Base-by-base conservation (phyloP, 768 basidiomycete species). In the Pulveroboletus frians region DNA sequence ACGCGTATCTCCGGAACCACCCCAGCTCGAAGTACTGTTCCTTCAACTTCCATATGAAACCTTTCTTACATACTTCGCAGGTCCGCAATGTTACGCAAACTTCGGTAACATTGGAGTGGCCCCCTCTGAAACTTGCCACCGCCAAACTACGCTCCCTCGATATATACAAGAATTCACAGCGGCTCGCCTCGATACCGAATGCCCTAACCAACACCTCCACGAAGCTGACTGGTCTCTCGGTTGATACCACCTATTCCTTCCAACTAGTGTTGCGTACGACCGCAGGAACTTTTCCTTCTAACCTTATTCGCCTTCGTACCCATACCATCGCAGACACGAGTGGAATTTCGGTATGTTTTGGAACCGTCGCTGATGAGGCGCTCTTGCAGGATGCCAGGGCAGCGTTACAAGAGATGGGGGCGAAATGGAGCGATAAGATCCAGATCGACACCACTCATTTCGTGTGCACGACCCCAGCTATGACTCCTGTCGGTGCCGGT, bases 391-490 rank as follows among this genome's bases (percentile, higher is more conserved):
- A 92, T 53, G 84, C 87, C 29, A 91, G 90, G 66, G 65, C 80
- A 47, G 90, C 92, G 8, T 69, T 99, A 46, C 65, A 76, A 39
- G 84, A 88, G 59, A 96, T 98, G 88, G 79, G 77, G 36, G 95
- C 91, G 0, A 86, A 86, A 56, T 93, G 87, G 85, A 89, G 84
- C 60, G 87, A 94, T 56, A 87, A 83, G 61, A 93, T 99, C 35
- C 90, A 94, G 71, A 94, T 98, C 50, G 95, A 99, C 63, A 98
- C 95, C 9, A 97, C 94, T 0, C 95, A 99, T 68, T 99, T 96
- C 57, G 93, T 97, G 36, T 95, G 93, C 64, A 95, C 92, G 15
- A 92, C 88, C 0, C 92, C 93, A 3, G 85, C 84, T 1, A 77
- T 81, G 9, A 84, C 81, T 0, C 79, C 82, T 0, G 58, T 66